These are phyloP conservation scores for Trichoderma simmonsii DNA, from an alignment of 2,329 filamentous ascomycete species.

Conservation along the genomic window DNA sequence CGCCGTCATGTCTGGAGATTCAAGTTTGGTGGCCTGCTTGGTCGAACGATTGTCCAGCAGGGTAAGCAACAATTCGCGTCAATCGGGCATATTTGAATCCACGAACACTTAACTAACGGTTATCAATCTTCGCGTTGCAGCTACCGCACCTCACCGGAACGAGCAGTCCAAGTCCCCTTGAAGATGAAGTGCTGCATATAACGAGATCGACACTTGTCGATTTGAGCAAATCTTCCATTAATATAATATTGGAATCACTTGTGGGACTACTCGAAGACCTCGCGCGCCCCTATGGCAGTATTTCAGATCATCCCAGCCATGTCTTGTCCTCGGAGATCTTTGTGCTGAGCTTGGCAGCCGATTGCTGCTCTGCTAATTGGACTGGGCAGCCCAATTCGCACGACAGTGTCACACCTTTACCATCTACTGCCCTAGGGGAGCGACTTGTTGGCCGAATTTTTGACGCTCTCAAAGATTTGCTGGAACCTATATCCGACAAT, in stretches of 20 bases:
- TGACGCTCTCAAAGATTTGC: conserved; percentile 54
- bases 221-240: conserved; percentile 54
- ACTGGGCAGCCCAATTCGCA: conserved; percentile 37
- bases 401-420: conserved; percentile 22
- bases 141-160: conserved; percentile 63
- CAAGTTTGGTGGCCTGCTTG: conserved; percentile 54
- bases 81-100: background rate
- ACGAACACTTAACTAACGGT: background rate
- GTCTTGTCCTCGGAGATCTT: conserved; percentile 64
- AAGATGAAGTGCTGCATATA: conserved; percentile 60
- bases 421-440: conserved; percentile 45
- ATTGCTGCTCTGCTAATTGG: conserved; percentile 64
- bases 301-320: conserved; percentile 54
- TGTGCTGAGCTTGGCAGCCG: conserved; percentile 59
- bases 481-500: conserved; percentile 57
- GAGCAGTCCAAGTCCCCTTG: conserved; percentile 52
- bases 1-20: conserved; percentile 39
- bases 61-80: conserved; percentile 36
- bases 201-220: conserved; percentile 61
- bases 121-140: conserved; percentile 40
- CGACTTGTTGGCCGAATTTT: conserved; percentile 53
- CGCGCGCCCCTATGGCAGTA: conserved; percentile 49
- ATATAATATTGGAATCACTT: conserved; percentile 54
- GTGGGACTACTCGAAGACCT: conserved; percentile 58
- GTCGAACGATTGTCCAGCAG: conserved; percentile 55